Conservation (phyloP, 2,329 filamentous ascomycete genomes). For the Microdochium nivale region DNA sequence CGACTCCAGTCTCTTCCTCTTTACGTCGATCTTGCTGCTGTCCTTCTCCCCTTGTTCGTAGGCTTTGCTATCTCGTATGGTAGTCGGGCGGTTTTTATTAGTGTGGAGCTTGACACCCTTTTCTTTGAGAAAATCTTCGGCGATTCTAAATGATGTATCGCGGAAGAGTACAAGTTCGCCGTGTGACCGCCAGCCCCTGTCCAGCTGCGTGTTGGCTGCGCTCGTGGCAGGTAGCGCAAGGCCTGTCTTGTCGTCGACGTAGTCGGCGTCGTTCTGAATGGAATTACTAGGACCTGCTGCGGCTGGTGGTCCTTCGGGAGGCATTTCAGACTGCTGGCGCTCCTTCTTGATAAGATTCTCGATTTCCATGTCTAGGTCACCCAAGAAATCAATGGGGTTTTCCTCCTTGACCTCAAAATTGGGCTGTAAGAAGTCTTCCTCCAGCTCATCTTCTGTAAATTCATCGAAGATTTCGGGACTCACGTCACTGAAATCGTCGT, state of each 20-base stretch:
- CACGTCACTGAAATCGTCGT: background rate
- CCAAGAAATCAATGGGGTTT: background rate
- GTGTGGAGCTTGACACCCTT: background rate
- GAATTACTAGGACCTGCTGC: background rate
- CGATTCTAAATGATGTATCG: background rate
- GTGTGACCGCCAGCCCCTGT: background rate
- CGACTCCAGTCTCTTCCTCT: background rate
- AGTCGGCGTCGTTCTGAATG: background rate
- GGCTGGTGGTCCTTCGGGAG: background rate
- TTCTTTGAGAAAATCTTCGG: background rate
- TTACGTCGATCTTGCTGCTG: background rate
- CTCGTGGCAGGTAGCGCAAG: background rate
- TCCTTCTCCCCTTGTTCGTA: background rate
- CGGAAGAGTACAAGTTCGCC: background rate
- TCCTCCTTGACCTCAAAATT: background rate
- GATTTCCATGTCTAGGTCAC: background rate
- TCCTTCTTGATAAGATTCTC: background rate
- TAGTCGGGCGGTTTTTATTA: background rate
- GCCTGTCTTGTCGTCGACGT: background rate
- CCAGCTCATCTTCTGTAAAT: background rate
- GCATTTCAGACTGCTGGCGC: background rate
- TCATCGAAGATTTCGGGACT: background rate
- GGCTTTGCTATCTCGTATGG: background rate
- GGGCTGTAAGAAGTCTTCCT: background rate
- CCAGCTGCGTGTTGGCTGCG: background rate